A percentile compares a stretch with the other conserved stretches of the same genome.
phyloP scores from a whole-genome alignment of 2,329 filamentous ascomycete genomes.

The Colletotrichum sojae region DNA sequence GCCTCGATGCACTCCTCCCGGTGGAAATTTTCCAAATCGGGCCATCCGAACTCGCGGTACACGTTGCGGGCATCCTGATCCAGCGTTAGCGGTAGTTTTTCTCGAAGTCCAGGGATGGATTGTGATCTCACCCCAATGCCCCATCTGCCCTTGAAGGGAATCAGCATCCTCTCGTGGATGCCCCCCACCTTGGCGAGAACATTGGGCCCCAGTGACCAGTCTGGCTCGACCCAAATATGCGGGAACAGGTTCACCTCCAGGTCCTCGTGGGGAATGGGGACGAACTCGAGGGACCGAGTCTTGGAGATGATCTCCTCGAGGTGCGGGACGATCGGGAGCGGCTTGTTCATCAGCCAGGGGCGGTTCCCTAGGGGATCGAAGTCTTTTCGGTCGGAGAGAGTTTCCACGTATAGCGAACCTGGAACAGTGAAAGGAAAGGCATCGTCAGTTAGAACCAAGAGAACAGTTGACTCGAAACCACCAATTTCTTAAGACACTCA shows the following conservation, averaged over 20 bases:
- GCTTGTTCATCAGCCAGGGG: background rate
- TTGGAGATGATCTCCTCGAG: conserved; percentile 6
- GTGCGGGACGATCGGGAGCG: conserved; percentile 9
- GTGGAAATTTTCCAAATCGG: conserved; percentile 2
- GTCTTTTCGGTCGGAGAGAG: background rate
- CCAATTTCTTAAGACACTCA: background rate
- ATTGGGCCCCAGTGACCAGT: conserved; percentile 4
- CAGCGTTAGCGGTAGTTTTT: background rate
- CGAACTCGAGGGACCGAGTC: conserved; percentile 9
- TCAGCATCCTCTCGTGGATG: conserved; percentile 1
- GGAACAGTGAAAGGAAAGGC: background rate
- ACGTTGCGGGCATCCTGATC: conserved; percentile 7
- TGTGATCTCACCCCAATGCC: conserved; percentile 11
- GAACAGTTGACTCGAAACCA: background rate
- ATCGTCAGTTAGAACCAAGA: no score
- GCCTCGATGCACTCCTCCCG: conserved; percentile 7
- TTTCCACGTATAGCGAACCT: background rate
- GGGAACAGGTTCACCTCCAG: conserved; percentile 7
- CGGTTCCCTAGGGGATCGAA: background rate
- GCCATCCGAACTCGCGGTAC: conserved; percentile 12
- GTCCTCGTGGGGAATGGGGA: conserved; percentile 17
- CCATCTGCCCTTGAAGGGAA: background rate
- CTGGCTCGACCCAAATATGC: conserved; percentile 20
- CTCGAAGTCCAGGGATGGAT: background rate
- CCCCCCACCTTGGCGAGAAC: conserved; percentile 1